phyloP scores from a whole-genome alignment of 2,329 filamentous ascomycete species.

The Ceratocystis papillata region DNA sequence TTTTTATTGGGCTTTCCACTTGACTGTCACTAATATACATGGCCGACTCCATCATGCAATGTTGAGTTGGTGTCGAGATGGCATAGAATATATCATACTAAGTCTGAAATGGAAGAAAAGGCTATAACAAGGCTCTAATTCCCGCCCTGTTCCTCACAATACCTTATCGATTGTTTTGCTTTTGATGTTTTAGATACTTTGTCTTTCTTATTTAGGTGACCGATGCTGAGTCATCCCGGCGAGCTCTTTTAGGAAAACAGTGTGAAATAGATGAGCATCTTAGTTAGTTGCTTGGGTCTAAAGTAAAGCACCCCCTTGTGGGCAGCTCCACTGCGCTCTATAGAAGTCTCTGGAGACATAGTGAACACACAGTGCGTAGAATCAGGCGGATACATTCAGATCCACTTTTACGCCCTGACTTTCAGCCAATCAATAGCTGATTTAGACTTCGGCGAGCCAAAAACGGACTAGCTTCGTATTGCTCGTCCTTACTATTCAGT shows the following conservation, averaged over 20 bases:
- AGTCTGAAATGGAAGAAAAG: too few species aligned
- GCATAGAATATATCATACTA: too few species aligned
- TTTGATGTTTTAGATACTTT: background rate
- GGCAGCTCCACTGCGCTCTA: background rate
- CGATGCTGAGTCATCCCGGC: conserved; percentile 21
- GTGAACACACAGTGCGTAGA: background rate
- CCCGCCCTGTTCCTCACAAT: background rate
- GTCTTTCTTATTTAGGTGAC: background rate
- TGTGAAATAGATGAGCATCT: background rate
- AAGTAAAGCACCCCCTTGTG: background rate
- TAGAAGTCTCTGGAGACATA: background rate
- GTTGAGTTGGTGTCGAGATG: too few species aligned
- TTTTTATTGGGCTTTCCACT: too few species aligned
- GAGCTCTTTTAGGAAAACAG: conserved; percentile 19
- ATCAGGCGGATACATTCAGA: background rate
- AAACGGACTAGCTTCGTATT: conserved; percentile 25
- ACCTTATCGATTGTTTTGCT: background rate
- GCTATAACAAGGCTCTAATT: too few species aligned
- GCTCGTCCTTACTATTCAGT: background rate
- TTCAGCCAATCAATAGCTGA: conserved; percentile 18
- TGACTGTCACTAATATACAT: too few species aligned
- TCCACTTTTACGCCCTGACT: background rate
- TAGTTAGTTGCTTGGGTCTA: too few species aligned
- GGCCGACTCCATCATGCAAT: too few species aligned
- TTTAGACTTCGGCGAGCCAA: conserved; percentile 21